Evolutionary conservation across 352 stramenopile species (phyloP).

Genomic region (Globisporangium lucens): DNA sequence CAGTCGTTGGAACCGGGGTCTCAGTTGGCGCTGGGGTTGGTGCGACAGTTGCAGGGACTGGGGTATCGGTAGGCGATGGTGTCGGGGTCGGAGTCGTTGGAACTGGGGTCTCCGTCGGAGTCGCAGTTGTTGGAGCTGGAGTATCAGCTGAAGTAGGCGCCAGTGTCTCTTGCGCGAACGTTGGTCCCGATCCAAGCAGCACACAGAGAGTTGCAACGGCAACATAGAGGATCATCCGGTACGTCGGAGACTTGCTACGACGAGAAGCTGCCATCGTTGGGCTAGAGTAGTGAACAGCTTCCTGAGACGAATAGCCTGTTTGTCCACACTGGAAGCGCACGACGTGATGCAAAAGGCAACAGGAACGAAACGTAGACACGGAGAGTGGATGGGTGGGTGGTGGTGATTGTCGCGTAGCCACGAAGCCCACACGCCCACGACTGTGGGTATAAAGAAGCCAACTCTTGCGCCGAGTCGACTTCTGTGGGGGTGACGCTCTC

Average conservation of each 20-base stretch:
- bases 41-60: no score
- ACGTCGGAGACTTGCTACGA: not conserved
- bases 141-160: not conserved
- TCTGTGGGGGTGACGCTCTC: slow-evolving; percentile 13
- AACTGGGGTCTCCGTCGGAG: not conserved
- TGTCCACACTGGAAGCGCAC: not conserved
- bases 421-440: not conserved
- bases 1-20: not conserved
- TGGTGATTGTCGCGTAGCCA: not conserved
- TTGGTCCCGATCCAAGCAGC: not conserved
- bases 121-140: not conserved
- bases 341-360: not conserved
- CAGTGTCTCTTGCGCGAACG: not conserved
- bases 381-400: not conserved
- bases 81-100: not conserved
- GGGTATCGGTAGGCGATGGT: no score
- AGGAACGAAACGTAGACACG: not conserved
- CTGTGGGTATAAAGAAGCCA: slow-evolving; percentile 13
- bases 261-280: not conserved
- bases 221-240: not conserved
- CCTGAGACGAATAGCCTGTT: not conserved
- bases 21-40: no score
- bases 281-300: not conserved
- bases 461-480: not conserved
- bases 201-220: not conserved